phyloP scores from a whole-genome alignment of 2,329 filamentous ascomycete species.

The Canariomyces notabilis region DNA sequence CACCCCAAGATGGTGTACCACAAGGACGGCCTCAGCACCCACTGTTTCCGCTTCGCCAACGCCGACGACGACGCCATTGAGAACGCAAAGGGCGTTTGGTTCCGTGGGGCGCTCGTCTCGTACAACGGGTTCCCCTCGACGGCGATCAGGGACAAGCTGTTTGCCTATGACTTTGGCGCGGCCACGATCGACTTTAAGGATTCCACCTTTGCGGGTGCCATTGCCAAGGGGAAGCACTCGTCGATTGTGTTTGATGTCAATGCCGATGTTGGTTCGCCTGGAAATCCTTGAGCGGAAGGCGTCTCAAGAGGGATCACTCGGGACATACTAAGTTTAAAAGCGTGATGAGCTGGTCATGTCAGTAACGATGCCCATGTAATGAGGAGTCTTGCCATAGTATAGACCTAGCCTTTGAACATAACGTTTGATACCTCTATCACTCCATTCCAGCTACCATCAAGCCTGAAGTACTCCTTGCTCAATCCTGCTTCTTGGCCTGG shows the following conservation, averaged over 20 bases:
- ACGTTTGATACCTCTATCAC: no score
- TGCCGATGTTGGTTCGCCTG: slow-evolving; percentile 23
- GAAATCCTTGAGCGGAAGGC: slow-evolving; percentile 11
- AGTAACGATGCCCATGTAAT: no score
- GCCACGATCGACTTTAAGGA: slow-evolving; percentile 26
- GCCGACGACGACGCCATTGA: slow-evolving; percentile 26
- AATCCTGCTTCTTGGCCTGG: no score
- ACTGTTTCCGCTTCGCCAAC: slow-evolving; percentile 33
- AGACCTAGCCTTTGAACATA: no score
- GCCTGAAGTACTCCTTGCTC: no score
- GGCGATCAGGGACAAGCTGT: slow-evolving; percentile 21
- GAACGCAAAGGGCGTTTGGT: slow-evolving; percentile 34
- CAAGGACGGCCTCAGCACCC: slow-evolving; percentile 33
- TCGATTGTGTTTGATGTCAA: slow-evolving; percentile 22
- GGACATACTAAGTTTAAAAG: no score
- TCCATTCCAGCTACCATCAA: no score
- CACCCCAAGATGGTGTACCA: slow-evolving; percentile 37
- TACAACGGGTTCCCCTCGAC: slow-evolving; percentile 30
- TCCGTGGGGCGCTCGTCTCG: slow-evolving; percentile 28
- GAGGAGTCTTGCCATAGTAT: no score
- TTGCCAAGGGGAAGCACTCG: slow-evolving; percentile 19
- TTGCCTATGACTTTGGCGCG: slow-evolving; percentile 25
- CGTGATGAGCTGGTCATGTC: no score
- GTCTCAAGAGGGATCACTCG: no score
- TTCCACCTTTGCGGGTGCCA: slow-evolving; percentile 17